These are phyloP conservation scores for Coriolopsis trogii DNA, from an alignment of 1,284 basidiomycete genomes.

Conservation along the genomic window DNA sequence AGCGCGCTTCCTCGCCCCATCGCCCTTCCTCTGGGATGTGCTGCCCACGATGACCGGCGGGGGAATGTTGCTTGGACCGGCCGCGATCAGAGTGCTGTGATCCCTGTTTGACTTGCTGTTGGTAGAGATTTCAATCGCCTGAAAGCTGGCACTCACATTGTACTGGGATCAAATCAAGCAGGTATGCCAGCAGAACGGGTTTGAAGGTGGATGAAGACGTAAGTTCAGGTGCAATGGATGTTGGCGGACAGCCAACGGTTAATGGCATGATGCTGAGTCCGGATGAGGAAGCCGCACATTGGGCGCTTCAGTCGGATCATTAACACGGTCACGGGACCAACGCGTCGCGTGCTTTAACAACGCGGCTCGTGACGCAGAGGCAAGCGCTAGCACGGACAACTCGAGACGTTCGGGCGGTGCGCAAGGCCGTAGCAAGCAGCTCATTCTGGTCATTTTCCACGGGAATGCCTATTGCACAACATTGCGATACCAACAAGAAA, in stretches of 20 bases:
- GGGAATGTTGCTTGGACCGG: conserved; percentile 19
- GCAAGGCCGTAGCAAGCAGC: no score
- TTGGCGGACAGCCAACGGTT: not conserved
- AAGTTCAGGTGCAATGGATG: not conserved
- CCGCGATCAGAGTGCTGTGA: conserved; percentile 4
- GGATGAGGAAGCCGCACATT: not conserved
- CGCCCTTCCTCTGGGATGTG: not conserved
- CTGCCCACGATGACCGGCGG: conserved; percentile 1
- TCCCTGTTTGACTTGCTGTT: conserved; percentile 5
- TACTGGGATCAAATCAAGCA: not conserved
- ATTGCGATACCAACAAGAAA: conserved; percentile 8
- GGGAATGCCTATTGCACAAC: conserved; percentile 12
- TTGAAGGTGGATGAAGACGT: not conserved
- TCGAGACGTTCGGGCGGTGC: conserved; percentile 23
- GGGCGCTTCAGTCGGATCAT: not conserved
- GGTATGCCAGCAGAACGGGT: not conserved
- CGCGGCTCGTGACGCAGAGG: conserved; percentile 1
- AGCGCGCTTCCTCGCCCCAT: conserved; percentile 5
- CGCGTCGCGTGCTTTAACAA: conserved; percentile 15
- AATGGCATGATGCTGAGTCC: not conserved
- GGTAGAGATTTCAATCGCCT: not conserved
- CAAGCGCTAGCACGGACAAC: conserved; percentile 6
- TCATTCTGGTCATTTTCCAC: no score
- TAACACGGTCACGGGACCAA: conserved; percentile 20
- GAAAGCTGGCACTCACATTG: not conserved